Evolutionary conservation across 179 eudicot genomes (phyloP).

Genomic region (Dionaea muscipula): DNA sequence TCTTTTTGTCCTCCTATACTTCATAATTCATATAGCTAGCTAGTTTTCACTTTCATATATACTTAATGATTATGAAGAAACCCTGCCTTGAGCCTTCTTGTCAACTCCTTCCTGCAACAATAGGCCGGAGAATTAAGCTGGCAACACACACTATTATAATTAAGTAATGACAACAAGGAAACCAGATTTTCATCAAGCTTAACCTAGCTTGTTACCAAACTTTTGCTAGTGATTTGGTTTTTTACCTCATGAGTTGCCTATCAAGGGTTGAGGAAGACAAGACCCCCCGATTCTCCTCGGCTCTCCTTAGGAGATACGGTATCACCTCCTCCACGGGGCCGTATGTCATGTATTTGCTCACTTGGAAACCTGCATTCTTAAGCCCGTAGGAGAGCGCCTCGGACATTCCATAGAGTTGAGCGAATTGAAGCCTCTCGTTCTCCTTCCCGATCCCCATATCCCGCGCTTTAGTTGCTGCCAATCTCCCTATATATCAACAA

Average conservation of each 20-base stretch:
- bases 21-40: too few relatives aligned
- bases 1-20: too few relatives aligned
- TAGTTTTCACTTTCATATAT: too few relatives aligned
- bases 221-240: background rate
- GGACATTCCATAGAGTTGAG: conserved; percentile 88
- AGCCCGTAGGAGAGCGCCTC: conserved; percentile 62
- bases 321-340: conserved; percentile 85
- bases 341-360: conserved; percentile 84
- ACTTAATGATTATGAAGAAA: too few relatives aligned
- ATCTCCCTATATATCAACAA: conserved; percentile 33
- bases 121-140: background rate
- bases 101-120: conserved; percentile 1
- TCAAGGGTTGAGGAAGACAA: conserved; percentile 64
- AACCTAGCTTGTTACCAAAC: background rate
- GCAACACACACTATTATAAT: background rate
- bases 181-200: background rate
- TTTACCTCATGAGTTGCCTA: conserved; percentile 71
- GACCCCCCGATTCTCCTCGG: conserved; percentile 82
- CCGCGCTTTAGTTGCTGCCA: conserved; percentile 52
- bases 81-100: background rate
- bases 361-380: conserved; percentile 86
- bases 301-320: conserved; percentile 81
- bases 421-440: conserved; percentile 58
- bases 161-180: background rate
- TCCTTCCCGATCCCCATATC: conserved; percentile 52